These are phyloP conservation scores for Sherardia arvensis DNA, from an alignment of 257 asterid species.

Conservation along the genomic window DNA sequence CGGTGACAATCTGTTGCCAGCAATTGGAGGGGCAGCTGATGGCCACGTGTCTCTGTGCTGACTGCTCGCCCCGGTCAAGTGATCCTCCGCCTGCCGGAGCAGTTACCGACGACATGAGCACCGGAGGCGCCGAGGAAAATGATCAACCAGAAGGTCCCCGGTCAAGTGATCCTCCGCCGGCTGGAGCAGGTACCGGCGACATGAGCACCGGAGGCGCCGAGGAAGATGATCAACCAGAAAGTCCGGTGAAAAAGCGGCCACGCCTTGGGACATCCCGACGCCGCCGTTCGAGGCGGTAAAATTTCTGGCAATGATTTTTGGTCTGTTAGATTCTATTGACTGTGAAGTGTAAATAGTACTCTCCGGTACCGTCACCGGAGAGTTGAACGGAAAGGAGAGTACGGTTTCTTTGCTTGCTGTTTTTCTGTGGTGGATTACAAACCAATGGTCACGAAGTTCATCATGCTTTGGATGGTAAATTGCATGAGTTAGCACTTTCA, in stretches of 20 bases:
- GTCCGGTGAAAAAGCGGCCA: background rate
- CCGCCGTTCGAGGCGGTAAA: background rate
- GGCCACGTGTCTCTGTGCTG: background rate
- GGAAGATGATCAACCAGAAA: no score
- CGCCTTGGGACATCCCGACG: background rate
- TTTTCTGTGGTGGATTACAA: background rate
- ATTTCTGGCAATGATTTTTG: background rate
- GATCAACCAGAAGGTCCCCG: background rate
- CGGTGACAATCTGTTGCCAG: conserved; percentile 55
- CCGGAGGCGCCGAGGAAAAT: no score
- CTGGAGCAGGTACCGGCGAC: no score
- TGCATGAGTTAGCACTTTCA: no score
- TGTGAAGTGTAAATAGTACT: no score
- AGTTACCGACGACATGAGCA: background rate
- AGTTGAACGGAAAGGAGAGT: background rate
- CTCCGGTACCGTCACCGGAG: background rate
- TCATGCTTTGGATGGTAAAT: no score
- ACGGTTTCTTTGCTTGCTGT: background rate
- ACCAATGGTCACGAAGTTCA: background rate
- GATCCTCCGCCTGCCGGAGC: background rate
- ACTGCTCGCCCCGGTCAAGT: background rate
- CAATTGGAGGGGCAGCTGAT: conserved; percentile 35
- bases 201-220: no score
- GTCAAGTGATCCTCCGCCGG: no score
- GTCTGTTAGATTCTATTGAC: background rate